These are phyloP conservation scores for Tricholoma bakamatsutake DNA, from an alignment of 768 basidiomycete species.

Conservation along the genomic window DNA sequence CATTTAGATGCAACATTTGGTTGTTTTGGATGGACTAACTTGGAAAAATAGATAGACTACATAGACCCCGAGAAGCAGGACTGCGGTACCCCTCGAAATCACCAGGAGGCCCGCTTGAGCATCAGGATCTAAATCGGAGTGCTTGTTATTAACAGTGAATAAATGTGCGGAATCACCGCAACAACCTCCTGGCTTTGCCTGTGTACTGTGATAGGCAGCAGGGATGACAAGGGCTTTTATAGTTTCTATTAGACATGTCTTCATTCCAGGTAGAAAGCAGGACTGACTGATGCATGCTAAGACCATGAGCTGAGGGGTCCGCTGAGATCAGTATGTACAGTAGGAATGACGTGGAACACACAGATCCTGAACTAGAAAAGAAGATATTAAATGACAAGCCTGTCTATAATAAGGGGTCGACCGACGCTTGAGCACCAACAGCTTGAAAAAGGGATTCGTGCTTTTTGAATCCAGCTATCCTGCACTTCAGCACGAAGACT, in stretches of 20 bases:
- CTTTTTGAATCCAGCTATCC: constrained; percentile 56
- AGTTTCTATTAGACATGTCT: constrained; percentile 3
- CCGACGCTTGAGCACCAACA: constrained; percentile 85
- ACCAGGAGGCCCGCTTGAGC: constrained; percentile 50
- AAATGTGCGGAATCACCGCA: neutral
- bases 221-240: constrained; percentile 74
- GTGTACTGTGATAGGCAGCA: constrained; percentile 70
- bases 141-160: neutral
- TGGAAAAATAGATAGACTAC: constrained; percentile 72
- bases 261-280: neutral
- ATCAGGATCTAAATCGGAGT: constrained; percentile 18
- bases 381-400: constrained; percentile 5
- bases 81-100: constrained; percentile 77
- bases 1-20: neutral
- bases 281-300: constrained; percentile 76
- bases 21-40: constrained; percentile 29
- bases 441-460: constrained; percentile 69
- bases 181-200: constrained; percentile 11
- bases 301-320: constrained; percentile 60
- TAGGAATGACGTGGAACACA: constrained; percentile 16
- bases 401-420: constrained; percentile 8
- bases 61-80: constrained; percentile 72
- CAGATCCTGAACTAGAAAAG: constrained; percentile 39
- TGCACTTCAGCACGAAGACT: neutral
- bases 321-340: constrained; percentile 3